phyloP scores from a whole-genome alignment of 331 rosid genomes.

The Quercus phellos region DNA sequence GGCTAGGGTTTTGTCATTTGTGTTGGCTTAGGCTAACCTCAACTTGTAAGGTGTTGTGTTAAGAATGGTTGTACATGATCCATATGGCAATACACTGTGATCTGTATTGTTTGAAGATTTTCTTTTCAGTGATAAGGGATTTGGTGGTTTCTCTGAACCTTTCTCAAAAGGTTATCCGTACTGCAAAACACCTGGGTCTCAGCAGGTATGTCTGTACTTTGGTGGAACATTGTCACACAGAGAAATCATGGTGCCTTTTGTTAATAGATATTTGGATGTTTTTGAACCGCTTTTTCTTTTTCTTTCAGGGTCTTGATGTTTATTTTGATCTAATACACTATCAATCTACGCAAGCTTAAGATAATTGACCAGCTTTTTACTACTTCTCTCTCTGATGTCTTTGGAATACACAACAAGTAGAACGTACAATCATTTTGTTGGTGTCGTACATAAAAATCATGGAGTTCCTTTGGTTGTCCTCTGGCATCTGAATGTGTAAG shows the following conservation, averaged over 20 bases:
- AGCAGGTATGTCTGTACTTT: constrained; percentile 35
- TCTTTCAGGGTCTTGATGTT: neutral
- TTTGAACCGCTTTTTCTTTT: constrained; percentile 2
- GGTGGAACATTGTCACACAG: constrained; percentile 27
- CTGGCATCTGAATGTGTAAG: neutral
- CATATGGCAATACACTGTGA: constrained; percentile 8
- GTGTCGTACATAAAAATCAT: neutral
- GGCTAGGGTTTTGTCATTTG: neutral
- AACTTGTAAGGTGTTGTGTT: neutral
- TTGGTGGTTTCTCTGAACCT: constrained; percentile 18
- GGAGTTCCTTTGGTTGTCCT: neutral
- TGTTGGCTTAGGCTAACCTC: neutral
- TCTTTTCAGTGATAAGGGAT: constrained; percentile 20
- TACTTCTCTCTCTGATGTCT: constrained; percentile 4
- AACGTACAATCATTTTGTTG: constrained; percentile 2
- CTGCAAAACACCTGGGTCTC: constrained; percentile 22
- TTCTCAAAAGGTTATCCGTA: constrained; percentile 21
- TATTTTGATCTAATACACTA: neutral
- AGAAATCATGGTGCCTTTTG: constrained; percentile 28
- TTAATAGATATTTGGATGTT: constrained; percentile 19
- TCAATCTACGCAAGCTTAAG: neutral
- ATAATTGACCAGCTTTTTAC: constrained; percentile 9
- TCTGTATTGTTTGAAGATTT: constrained; percentile 22
- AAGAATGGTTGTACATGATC: neutral
- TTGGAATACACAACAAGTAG: neutral